These are phyloP conservation scores for Pestalotiopsis sp. DNA, from an alignment of 2,329 filamentous ascomycete species.

Conservation along the genomic window DNA sequence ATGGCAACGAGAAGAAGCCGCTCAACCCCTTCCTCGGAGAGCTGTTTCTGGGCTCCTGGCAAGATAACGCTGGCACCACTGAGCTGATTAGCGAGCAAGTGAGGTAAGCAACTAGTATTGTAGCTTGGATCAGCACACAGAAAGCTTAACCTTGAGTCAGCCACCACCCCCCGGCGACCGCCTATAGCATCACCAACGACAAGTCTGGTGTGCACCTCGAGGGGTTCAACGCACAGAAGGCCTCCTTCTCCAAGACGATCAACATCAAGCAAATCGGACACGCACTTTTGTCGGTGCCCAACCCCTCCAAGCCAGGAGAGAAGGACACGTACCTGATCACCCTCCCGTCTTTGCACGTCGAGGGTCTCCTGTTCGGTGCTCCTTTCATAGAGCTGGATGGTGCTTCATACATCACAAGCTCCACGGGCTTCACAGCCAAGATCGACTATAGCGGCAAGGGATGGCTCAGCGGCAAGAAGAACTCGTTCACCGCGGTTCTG, in stretches of 20 bases:
- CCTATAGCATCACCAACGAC: slow-evolving; percentile 49
- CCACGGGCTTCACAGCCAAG: slow-evolving; percentile 47
- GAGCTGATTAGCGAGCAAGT: slow-evolving; percentile 49
- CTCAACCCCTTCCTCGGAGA: slow-evolving; percentile 57
- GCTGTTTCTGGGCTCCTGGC: slow-evolving; percentile 44
- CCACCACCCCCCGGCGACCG: slow-evolving; percentile 57
- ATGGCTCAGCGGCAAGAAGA: slow-evolving; percentile 46
- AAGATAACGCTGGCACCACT: slow-evolving; percentile 31
- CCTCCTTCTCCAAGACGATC: slow-evolving; percentile 52
- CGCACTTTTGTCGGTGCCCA: slow-evolving; percentile 51
- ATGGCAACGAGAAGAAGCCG: slow-evolving; percentile 54
- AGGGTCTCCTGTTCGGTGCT: slow-evolving; percentile 49
- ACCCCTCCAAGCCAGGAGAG: slow-evolving; percentile 33
- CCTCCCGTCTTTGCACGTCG: slow-evolving; percentile 49
- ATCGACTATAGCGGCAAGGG: slow-evolving; percentile 50
- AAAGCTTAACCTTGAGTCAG: slow-evolving; percentile 18
- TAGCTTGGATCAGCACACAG: not conserved
- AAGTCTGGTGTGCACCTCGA: slow-evolving; percentile 48
- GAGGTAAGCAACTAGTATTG: slow-evolving; percentile 26
- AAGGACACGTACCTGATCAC: slow-evolving; percentile 53
- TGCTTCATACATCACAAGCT: slow-evolving; percentile 48
- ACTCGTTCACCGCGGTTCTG: slow-evolving; percentile 47
- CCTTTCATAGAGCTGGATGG: slow-evolving; percentile 52
- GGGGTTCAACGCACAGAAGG: slow-evolving; percentile 55
- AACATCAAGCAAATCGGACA: slow-evolving; percentile 55